These are phyloP conservation scores for Canariomyces notabilis DNA, from an alignment of 2,329 filamentous ascomycete species.

Conservation along the genomic window DNA sequence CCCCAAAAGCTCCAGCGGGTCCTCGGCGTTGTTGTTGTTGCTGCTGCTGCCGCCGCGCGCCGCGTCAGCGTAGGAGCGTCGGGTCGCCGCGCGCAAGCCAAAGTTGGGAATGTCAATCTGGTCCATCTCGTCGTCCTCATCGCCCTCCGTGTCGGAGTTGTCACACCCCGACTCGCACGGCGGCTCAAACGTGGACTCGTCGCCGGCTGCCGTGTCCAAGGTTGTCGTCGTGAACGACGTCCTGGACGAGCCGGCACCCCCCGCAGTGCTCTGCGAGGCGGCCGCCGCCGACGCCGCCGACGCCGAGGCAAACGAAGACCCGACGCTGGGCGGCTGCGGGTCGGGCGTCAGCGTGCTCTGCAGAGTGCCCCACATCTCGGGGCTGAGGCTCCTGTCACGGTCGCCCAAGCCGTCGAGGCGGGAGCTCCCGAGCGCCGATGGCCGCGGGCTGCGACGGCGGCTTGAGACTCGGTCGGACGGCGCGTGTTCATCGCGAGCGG, in stretches of 20 bases:
- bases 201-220: constrained; percentile 33
- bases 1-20: constrained; percentile 36
- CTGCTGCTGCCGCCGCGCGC: no score
- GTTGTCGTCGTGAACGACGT: constrained; percentile 43
- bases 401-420: constrained; percentile 72
- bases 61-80: constrained; percentile 42
- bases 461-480: background rate
- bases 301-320: constrained; percentile 75
- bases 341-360: constrained; percentile 77
- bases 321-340: constrained; percentile 70
- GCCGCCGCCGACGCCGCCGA: constrained; percentile 41
- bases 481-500: background rate
- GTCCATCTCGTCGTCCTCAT: constrained; percentile 37
- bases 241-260: constrained; percentile 41
- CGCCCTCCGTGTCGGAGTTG: constrained; percentile 50
- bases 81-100: constrained; percentile 5
- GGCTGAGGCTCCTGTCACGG: constrained; percentile 75
- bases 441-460: constrained; percentile 5
- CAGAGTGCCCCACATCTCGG: constrained; percentile 75
- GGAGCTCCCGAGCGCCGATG: constrained; percentile 8
- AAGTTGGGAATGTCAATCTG: constrained; percentile 5
- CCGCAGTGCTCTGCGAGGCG: constrained; percentile 38
- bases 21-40: constrained; percentile 31
- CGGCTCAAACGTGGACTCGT: constrained; percentile 34
- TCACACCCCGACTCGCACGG: constrained; percentile 51